Base-by-base conservation (phyloP, 306 rosid genomes). In the Cucumis cinereus region DNA sequence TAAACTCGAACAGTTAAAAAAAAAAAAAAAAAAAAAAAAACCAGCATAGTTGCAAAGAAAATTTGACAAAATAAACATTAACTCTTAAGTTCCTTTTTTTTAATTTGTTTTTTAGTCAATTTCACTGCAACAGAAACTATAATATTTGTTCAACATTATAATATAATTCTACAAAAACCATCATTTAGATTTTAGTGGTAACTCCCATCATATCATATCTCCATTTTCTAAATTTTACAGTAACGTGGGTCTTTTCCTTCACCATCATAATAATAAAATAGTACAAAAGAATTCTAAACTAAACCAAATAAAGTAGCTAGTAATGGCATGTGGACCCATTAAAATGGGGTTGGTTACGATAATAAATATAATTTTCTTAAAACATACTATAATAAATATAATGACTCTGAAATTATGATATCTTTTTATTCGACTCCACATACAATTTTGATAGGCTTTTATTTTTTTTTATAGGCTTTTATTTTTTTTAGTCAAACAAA, bases 241-340 rank as follows among this genome's bases (percentile, higher is more conserved):
- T 22, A 10, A 24, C 10, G 41, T 30, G 41, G 10, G 22, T 28
- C 68, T 16, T 61, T 58, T 58, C 16, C 33, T 17, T 53, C 61
- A 20, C 2, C 23, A 56, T 56, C 14, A 58, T 24, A 24, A 58
- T 13, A 13, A 24, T 58, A 58, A 58, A 58, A 28, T 58, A 58
- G 4, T 24, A 23, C 10, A 58, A 19, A 58, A 58, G 9, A 24
- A 58, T 58, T 58, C 36, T 58, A 58, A 2, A 22, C 33, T 58
- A 58, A 35, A 60, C n/a, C 16, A 0, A 60, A 61, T 30, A 30
- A 61, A 30, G 50, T 38, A 4, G 52, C 50, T 20, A 11, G 30
- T 66, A 36, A 66, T 66, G 73, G 10, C 49, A 66, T 11, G 73
- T 36, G 73, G 73, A 38, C 30, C 73, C 73, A 66, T 66, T 66